Evolutionary conservation across 257 asterid species (phyloP).

Genomic region (Marsdenia floribunda): DNA sequence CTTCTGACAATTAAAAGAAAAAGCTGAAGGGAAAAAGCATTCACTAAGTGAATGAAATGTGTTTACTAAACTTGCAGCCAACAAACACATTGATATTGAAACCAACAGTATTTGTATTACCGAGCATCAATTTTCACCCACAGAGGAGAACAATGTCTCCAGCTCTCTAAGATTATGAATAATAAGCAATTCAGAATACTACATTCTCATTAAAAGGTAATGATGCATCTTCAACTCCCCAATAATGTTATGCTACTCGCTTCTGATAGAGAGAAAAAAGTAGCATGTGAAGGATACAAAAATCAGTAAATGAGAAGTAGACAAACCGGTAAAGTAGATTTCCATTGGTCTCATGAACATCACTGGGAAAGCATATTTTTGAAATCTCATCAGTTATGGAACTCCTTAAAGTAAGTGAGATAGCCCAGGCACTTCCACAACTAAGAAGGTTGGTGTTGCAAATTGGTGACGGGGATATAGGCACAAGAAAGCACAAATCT

Average conservation of each 20-base stretch:
- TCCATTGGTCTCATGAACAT: conserved; percentile 37
- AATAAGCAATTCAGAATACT: background rate
- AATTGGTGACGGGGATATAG: conserved; percentile 29
- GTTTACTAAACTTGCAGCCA: background rate
- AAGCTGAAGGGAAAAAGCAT: background rate
- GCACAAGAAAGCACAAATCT: conserved; percentile 43
- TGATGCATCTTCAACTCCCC: background rate
- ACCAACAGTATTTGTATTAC: background rate
- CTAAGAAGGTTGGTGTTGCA: conserved; percentile 49
- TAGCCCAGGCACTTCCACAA: conserved; percentile 83
- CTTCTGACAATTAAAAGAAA: background rate
- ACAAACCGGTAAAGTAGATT: conserved; percentile 68
- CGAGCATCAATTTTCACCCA: background rate
- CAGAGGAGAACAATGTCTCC: background rate
- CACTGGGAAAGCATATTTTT: conserved; percentile 56
- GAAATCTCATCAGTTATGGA: conserved; percentile 56
- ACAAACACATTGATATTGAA: background rate
- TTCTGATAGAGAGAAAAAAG: background rate
- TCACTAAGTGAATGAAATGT: background rate
- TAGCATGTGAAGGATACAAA: background rate
- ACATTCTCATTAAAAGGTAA: background rate
- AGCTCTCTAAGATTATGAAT: background rate
- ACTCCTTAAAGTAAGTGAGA: conserved; percentile 72
- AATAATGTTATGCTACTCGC: background rate
- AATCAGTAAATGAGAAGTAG: conserved; percentile 17